These are phyloP conservation scores for Cercospora canescens DNA, from an alignment of 2,329 filamentous ascomycete genomes.

Conservation along the genomic window DNA sequence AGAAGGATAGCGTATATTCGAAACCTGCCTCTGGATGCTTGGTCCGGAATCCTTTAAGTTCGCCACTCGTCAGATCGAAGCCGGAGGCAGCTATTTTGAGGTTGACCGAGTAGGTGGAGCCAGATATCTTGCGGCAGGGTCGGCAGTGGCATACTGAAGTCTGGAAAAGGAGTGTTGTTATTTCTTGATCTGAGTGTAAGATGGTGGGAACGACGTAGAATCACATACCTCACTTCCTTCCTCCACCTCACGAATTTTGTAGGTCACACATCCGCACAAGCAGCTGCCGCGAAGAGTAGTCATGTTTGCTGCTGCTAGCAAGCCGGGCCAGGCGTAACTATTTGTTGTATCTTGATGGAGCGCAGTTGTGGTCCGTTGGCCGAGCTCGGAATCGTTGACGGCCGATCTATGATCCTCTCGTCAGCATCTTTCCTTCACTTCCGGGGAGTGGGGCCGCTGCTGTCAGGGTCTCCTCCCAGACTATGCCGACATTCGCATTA, in stretches of 20 bases:
- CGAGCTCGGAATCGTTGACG: too few relatives aligned
- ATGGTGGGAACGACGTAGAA: neutral
- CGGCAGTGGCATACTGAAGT: neutral
- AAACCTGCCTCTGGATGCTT: neutral
- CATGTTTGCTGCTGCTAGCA: neutral
- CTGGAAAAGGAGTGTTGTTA: neutral
- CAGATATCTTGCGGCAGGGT: neutral
- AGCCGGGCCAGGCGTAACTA: neutral
- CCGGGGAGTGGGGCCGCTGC: too few relatives aligned
- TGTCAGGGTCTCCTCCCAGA: too few relatives aligned
- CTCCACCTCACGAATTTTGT: neutral
- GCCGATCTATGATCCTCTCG: too few relatives aligned
- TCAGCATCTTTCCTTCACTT: too few relatives aligned
- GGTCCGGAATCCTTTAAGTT: neutral
- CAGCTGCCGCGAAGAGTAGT: neutral
- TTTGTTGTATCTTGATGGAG: neutral
- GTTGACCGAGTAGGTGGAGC: neutral
- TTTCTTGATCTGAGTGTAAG: neutral
- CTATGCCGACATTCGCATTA: too few relatives aligned
- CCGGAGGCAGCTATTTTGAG: neutral
- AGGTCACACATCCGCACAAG: neutral
- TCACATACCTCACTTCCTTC: neutral
- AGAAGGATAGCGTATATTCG: neutral
- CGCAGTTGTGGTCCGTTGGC: neutral
- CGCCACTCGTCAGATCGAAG: neutral